These are phyloP conservation scores for Boletus barrowsii DNA, from an alignment of 768 basidiomycete genomes.

Conservation along the genomic window DNA sequence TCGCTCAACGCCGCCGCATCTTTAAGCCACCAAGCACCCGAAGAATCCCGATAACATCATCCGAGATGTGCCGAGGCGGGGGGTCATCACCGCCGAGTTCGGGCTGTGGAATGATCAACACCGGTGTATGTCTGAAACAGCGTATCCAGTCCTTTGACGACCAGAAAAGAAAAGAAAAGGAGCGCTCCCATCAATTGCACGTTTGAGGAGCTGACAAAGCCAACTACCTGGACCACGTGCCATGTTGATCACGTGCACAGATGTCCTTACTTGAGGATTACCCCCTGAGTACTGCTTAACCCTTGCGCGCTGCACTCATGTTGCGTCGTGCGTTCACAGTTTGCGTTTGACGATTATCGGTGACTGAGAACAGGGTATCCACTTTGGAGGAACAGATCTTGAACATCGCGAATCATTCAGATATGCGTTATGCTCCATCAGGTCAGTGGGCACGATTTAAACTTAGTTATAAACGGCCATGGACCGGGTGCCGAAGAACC, in stretches of 20 bases:
- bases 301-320: slow-evolving; percentile 1
- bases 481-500: slow-evolving; percentile 1
- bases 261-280: neutral
- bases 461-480: slow-evolving; percentile 2
- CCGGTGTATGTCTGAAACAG: neutral
- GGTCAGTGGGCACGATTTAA: slow-evolving; percentile 9
- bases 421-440: slow-evolving; percentile 6
- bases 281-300: slow-evolving; percentile 7
- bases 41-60: slow-evolving; percentile 21
- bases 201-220: neutral
- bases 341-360: slow-evolving; percentile 15
- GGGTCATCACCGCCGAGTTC: neutral
- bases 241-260: neutral
- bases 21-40: slow-evolving; percentile 26
- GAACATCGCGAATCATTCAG: neutral
- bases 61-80: slow-evolving; percentile 17
- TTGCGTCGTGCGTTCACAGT: slow-evolving; percentile 5
- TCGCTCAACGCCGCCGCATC: neutral
- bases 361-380: slow-evolving; percentile 1
- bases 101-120: neutral
- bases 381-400: slow-evolving; percentile 4
- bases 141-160: neutral
- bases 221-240: slow-evolving; percentile 5
- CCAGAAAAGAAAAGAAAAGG: neutral
- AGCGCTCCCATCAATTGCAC: too few species aligned